Evolutionary conservation across 495 filamentous ascomycete species (phyloP).

Genomic region (Jackrogersella minutella): DNA sequence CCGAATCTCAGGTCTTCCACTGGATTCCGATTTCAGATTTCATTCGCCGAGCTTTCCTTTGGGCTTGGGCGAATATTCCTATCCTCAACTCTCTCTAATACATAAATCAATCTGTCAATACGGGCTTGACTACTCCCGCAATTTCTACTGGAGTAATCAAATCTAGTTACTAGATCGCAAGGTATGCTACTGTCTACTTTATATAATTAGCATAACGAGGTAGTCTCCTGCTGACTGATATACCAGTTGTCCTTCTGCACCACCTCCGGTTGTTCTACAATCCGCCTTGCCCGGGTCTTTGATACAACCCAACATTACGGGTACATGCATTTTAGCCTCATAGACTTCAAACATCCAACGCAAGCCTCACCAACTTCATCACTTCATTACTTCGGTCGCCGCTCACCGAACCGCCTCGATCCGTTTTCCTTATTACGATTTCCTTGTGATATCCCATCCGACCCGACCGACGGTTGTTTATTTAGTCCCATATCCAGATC

Average conservation of each 20-base stretch:
- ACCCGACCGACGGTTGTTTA: neutral
- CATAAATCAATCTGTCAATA: neutral
- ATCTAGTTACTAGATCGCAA: neutral
- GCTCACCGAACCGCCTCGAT: neutral
- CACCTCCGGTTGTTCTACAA: conserved; percentile 11
- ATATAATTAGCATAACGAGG: neutral
- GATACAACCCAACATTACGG: conserved; percentile 11
- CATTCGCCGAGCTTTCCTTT: conserved; percentile 2
- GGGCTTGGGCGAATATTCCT: neutral
- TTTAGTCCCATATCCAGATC: neutral
- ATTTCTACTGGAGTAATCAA: neutral
- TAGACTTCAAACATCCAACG: conserved; percentile 6
- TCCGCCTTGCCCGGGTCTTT: conserved; percentile 28
- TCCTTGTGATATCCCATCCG: neutral
- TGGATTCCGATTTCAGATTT: conserved; percentile 13
- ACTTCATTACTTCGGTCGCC: conserved; percentile 11
- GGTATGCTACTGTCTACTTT: neutral
- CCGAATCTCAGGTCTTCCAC: conserved; percentile 13
- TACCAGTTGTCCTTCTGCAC: conserved; percentile 14
- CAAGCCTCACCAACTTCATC: conserved; percentile 26
- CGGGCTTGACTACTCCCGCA: neutral
- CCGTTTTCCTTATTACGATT: neutral
- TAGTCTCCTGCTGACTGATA: conserved; percentile 16
- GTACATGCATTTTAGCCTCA: conserved; percentile 17
- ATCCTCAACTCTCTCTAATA: conserved; percentile 10